Evolutionary conservation across 192 early-diverging fungal species (phyloP).

Genomic region (Paraglomus occultum): DNA sequence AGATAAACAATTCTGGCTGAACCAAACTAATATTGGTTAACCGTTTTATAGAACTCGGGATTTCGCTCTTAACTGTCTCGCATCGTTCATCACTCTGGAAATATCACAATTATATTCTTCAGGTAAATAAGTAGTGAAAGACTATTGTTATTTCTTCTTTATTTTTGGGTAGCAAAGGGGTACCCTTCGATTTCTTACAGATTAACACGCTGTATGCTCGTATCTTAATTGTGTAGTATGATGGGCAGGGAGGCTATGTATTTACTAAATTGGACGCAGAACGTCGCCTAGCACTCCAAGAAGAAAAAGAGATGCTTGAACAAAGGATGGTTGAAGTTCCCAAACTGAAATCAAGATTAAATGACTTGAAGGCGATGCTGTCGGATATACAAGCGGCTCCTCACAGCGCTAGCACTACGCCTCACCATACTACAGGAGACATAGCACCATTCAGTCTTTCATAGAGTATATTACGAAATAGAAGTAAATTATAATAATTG

Average conservation of each 20-base stretch:
- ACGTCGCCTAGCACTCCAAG: conserved; percentile 81
- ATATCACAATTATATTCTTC: conserved; percentile 77
- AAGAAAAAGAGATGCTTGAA: conserved; percentile 85
- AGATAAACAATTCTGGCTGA: too few relatives aligned
- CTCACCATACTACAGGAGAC: not conserved
- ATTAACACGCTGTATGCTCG: not conserved
- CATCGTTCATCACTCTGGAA: conserved; percentile 95
- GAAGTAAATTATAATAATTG: too few relatives aligned
- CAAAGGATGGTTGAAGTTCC: conserved; percentile 75
- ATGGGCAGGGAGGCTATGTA: conserved; percentile 95
- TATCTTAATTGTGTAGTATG: conserved; percentile 82
- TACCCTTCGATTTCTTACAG: not conserved
- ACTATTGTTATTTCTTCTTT: not conserved
- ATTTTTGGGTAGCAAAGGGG: not conserved
- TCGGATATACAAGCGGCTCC: conserved; percentile 36
- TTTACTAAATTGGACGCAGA: conserved; percentile 90
- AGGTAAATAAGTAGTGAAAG: not conserved
- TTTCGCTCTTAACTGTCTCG: conserved; percentile 91
- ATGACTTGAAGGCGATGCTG: conserved; percentile 57
- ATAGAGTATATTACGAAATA: not conserved
- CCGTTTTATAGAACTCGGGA: conserved; percentile 58
- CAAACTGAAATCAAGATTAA: conserved; percentile 68
- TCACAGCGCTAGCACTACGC: conserved; percentile 8
- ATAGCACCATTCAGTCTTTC: conserved; percentile 10
- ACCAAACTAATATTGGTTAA: too few relatives aligned